phyloP scores from a whole-genome alignment of 2,329 filamentous ascomycete species.

The Diaporthe citriasiana region DNA sequence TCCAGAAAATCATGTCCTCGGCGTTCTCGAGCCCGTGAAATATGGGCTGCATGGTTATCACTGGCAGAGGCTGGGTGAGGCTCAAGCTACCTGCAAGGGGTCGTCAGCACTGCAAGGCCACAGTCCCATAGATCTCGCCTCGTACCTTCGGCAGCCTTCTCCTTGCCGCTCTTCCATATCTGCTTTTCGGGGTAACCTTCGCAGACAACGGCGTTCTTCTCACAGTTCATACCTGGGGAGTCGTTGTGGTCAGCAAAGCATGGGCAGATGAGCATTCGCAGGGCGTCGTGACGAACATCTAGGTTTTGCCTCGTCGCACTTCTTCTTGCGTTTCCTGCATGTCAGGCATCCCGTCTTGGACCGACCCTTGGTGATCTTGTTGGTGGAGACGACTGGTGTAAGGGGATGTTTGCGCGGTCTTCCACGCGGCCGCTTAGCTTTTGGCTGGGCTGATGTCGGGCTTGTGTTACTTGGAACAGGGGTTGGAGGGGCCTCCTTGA shows the following conservation, averaged over 20 bases:
- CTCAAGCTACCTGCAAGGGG: constrained; percentile 47
- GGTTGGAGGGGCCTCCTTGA: constrained; percentile 60
- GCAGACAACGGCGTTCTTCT: constrained; percentile 93
- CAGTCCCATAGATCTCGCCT: background rate
- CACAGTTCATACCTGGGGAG: constrained; percentile 86
- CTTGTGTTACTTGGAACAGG: constrained; percentile 46
- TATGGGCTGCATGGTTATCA: constrained; percentile 73
- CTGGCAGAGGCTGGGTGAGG: constrained; percentile 61
- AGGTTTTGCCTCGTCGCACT: constrained; percentile 78
- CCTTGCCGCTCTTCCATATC: constrained; percentile 88
- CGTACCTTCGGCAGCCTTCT: constrained; percentile 78
- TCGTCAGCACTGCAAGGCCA: constrained; percentile 15
- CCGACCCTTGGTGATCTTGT: constrained; percentile 83
- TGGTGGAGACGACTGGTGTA: constrained; percentile 67
- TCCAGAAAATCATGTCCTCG: constrained; percentile 84
- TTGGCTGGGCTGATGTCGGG: constrained; percentile 51
- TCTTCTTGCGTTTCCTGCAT: constrained; percentile 78
- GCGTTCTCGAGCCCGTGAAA: constrained; percentile 86
- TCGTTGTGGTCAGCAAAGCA: background rate
- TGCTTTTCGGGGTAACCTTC: constrained; percentile 91
- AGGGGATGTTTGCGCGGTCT: constrained; percentile 86
- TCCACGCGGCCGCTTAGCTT: constrained; percentile 78
- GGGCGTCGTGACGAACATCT: constrained; percentile 65
- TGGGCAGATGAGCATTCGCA: background rate
- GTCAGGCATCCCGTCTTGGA: constrained; percentile 79